Percentiles rank a stretch among this genome's conserved stretches.
phyloP scores from a whole-genome alignment of 352 stramenopile genomes.

The Pythium rhizo-oryzae region DNA sequence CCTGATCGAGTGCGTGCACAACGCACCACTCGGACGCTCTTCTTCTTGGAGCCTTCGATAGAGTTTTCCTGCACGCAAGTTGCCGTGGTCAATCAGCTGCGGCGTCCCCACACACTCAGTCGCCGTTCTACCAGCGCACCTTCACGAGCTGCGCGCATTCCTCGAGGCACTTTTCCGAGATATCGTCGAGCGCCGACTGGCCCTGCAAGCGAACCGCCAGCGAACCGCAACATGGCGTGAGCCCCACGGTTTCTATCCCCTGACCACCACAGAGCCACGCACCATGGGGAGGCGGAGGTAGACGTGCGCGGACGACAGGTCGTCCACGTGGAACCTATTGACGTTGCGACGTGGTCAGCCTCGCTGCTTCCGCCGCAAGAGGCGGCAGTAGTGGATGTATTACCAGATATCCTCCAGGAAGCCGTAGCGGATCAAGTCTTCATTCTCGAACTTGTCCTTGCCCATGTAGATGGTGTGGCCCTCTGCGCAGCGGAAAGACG shows the following conservation, averaged over 20 bases:
- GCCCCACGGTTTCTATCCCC: neutral
- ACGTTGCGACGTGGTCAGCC: neutral
- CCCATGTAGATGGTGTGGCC: slow-evolving; percentile 97
- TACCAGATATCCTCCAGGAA: slow-evolving; percentile 95
- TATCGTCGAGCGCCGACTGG: slow-evolving; percentile 73
- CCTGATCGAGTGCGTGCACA: neutral
- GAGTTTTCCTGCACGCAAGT: slow-evolving; percentile 80
- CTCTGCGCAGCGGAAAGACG: slow-evolving; percentile 39
- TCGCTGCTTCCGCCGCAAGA: neutral
- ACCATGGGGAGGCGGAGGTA: slow-evolving; percentile 95
- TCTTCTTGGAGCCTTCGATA: slow-evolving; percentile 94
- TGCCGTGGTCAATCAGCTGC: neutral
- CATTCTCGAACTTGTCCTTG: slow-evolving; percentile 99
- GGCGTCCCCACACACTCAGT: neutral
- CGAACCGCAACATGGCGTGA: neutral
- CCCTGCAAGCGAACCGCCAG: slow-evolving; percentile 35
- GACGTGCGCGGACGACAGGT: slow-evolving; percentile 98
- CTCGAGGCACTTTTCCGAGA: slow-evolving; percentile 81
- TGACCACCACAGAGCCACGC: neutral
- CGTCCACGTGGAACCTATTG: slow-evolving; percentile 97
- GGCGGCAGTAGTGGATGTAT: neutral
- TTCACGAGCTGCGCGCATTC: slow-evolving; percentile 93
- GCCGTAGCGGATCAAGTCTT: slow-evolving; percentile 98
- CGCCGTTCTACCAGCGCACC: slow-evolving; percentile 34
- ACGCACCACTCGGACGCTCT: slow-evolving; percentile 81